Evolutionary conservation across 78 protist species (phyloP).

Genomic region (Dictyostelium firmibasis): DNA sequence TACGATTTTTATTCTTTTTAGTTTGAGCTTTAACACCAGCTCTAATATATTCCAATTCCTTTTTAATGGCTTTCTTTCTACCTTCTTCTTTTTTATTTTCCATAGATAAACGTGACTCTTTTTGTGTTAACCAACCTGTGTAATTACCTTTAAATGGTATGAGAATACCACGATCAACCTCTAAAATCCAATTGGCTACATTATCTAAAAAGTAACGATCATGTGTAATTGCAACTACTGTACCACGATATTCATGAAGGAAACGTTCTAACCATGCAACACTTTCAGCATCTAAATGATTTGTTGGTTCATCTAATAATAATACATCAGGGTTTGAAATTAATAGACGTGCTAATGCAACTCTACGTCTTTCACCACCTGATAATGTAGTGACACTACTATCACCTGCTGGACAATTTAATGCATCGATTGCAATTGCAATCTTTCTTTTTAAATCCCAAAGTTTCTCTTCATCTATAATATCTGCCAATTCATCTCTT

Average conservation of each 20-base stretch:
- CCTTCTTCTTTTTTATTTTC: conserved; percentile 76
- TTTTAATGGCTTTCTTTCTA: conserved; percentile 72
- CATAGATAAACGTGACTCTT: conserved; percentile 48
- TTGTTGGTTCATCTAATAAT: conserved; percentile 86
- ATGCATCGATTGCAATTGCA: conserved; percentile 76
- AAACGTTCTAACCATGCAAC: conserved; percentile 85
- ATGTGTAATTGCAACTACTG: conserved; percentile 89
- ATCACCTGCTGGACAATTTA: conserved; percentile 79
- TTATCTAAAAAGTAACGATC: conserved; percentile 88
- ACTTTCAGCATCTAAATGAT: conserved; percentile 87
- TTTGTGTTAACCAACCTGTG: conserved; percentile 68
- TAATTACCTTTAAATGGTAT: conserved; percentile 82
- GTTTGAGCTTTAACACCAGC: conserved; percentile 80
- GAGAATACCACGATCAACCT: conserved; percentile 79
- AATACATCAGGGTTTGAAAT: conserved; percentile 79
- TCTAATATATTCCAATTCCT: conserved; percentile 73
- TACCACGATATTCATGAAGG: conserved; percentile 78
- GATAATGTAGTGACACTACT: conserved; percentile 8
- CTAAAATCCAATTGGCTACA: conserved; percentile 85
- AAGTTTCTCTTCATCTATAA: conserved; percentile 40
- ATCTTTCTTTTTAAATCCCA: conserved; percentile 78
- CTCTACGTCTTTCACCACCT: conserved; percentile 86
- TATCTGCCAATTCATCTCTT: neutral
- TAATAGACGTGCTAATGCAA: conserved; percentile 84
- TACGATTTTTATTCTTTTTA: conserved; percentile 52